Base-by-base conservation (phyloP, 75 land plant species). In the Pinus albicaulis region DNA sequence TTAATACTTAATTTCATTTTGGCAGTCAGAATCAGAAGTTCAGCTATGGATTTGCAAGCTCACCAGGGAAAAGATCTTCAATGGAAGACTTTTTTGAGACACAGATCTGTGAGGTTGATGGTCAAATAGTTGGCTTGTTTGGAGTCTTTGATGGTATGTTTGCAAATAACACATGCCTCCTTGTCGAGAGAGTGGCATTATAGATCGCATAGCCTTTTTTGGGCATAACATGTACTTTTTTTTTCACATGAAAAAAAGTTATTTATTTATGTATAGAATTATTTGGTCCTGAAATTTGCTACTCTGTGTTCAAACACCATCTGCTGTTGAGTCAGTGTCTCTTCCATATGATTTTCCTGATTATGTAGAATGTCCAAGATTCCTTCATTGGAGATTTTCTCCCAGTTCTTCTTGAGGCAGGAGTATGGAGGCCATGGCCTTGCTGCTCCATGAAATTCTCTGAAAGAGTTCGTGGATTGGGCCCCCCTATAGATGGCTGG, bases 61-160 rank as follows among this genome's bases (percentile, higher is more conserved):
- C 86, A 71, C 84, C 86, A 68, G 97, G 97, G 31, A 89, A 90
- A 82, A 85, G 97, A 64, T 57, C 85, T 53, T 86, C 97, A 11
- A 94, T 94, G 97, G 97, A 94, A 75, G 97, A 94, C 64, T 92
- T 80, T 72, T 87, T 62, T 60, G 90, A 89, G 31, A 85, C 97
- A 34, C 85, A 84, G 62, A 81, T 90, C 53, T 90, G 86, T 14
- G 91, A 92, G 58, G 79, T 94, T 77, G 90, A 92, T 83, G 95
- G 87, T 71, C 82, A 88, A 76, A 83, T 90, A 81, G 89, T 90
- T 58, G 97, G 92, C 16, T 80, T 94, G 65, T 94, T 94, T 82
- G 97, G 95, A 53, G 97, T 94, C 74, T 94, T 84, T 80, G 97
- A 94, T 83, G 95, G 95, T 92, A 84, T 26, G 65, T 70, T 70